These are phyloP conservation scores for Trichosporon ovoides DNA, from an alignment of 1,284 basidiomycete genomes.

Conservation along the genomic window DNA sequence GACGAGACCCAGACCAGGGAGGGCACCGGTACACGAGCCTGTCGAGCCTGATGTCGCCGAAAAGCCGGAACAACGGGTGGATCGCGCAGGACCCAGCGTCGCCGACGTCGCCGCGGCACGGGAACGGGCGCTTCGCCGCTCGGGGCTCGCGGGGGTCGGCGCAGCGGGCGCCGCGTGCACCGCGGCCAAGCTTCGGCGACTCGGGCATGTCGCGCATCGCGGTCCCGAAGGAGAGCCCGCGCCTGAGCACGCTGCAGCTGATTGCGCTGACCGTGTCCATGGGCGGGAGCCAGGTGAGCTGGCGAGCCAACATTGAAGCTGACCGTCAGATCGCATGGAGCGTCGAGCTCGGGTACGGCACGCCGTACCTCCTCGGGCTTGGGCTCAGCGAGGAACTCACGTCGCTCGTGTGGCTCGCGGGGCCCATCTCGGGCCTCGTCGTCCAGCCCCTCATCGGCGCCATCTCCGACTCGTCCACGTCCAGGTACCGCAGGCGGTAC, in stretches of 20 bases:
- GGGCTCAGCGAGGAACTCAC: conserved; percentile 88
- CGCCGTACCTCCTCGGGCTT: conserved; percentile 82
- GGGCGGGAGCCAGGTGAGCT: conserved; percentile 67
- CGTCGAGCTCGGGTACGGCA: conserved; percentile 68
- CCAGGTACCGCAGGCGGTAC: conserved; percentile 78
- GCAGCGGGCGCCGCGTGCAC: no score
- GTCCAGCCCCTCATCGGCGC: conserved; percentile 95
- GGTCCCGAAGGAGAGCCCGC: conserved; percentile 14
- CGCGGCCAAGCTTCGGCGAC: neutral
- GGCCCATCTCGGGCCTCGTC: conserved; percentile 75
- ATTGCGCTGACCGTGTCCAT: conserved; percentile 54
- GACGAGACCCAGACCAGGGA: neutral
- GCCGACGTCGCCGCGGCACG: neutral
- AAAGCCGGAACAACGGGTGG: neutral
- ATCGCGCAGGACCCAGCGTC: neutral
- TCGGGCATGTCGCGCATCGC: neutral
- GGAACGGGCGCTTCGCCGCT: neutral
- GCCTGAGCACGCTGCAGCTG: conserved; percentile 31
- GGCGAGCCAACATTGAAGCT: neutral
- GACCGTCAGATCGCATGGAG: conserved; percentile 41
- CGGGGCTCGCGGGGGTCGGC: no score
- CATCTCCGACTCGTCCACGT: conserved; percentile 85
- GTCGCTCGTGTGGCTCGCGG: conserved; percentile 93
- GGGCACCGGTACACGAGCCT: neutral
- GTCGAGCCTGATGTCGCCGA: conserved; percentile 5